Evolutionary conservation across 768 basidiomycete species (phyloP).

Genomic region (Tylopilus felleus): DNA sequence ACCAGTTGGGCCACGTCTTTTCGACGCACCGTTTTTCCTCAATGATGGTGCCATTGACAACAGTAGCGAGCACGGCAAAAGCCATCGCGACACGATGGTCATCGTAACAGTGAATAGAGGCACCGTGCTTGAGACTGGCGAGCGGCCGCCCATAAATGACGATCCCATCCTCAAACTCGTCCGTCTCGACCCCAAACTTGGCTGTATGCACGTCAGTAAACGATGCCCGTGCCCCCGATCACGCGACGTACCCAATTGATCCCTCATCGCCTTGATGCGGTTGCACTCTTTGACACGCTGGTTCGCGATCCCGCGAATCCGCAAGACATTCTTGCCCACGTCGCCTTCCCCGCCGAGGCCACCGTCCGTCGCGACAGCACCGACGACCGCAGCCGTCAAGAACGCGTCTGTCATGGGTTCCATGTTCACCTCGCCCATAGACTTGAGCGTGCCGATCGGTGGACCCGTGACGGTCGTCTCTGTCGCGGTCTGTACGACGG

Average conservation of each 20-base stretch:
- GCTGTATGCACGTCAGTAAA: constrained; percentile 40
- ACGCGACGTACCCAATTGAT: constrained; percentile 72
- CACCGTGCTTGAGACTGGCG: constrained; percentile 57
- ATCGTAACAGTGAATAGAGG: constrained; percentile 91
- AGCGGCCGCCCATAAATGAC: constrained; percentile 81
- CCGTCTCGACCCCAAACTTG: constrained; percentile 92
- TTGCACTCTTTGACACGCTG: constrained; percentile 99
- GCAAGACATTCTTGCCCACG: constrained; percentile 46
- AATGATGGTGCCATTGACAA: constrained; percentile 71
- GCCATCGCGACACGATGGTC: constrained; percentile 99
- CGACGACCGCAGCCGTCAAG: constrained; percentile 85
- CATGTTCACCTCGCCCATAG: constrained; percentile 75
- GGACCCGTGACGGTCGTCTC: constrained; percentile 94
- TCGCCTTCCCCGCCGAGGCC: constrained; percentile 38
- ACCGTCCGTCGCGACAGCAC: constrained; percentile 72
- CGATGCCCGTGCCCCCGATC: no score
- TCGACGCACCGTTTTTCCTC: constrained; percentile 98
- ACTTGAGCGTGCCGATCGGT: constrained; percentile 75
- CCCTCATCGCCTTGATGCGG: constrained; percentile 94
- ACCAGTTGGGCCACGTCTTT: constrained; percentile 99
- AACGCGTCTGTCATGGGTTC: constrained; percentile 99
- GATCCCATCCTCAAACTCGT: constrained; percentile 90
- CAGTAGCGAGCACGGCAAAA: constrained; percentile 82
- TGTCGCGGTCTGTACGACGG: constrained; percentile 79
- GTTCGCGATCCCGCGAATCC: constrained; percentile 94